phyloP scores from a whole-genome alignment of 2,329 filamentous ascomycete genomes.

The Aspergillus sp. region DNA sequence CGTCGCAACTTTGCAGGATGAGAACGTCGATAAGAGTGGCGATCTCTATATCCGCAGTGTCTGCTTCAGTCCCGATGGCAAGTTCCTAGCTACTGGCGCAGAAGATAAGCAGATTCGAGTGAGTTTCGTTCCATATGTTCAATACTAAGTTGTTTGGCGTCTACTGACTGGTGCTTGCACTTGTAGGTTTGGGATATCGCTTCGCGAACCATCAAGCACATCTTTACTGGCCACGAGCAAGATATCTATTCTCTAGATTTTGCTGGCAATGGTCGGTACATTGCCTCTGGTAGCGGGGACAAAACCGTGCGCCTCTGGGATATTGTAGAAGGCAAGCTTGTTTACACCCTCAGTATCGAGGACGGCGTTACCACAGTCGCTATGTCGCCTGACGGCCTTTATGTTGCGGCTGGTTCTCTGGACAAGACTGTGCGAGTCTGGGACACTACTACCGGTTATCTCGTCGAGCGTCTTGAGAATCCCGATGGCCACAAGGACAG shows the following conservation, averaged over 20 bases:
- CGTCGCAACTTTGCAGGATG: conserved; percentile 86
- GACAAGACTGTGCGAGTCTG: conserved; percentile 98
- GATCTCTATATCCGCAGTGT: conserved; percentile 97
- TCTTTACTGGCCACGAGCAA: conserved; percentile 95
- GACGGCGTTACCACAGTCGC: conserved; percentile 97
- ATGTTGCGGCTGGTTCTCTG: conserved; percentile 88
- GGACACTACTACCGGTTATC: conserved; percentile 82
- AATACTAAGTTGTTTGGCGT: not conserved
- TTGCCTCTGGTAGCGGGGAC: conserved; percentile 93
- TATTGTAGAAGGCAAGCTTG: conserved; percentile 78
- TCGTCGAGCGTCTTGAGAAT: conserved; percentile 89
- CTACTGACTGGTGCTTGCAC: not conserved
- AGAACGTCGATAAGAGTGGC: conserved; percentile 79
- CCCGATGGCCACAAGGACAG: conserved; percentile 94
- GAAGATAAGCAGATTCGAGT: conserved; percentile 97
- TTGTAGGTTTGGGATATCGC: conserved; percentile 90
- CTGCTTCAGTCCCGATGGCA: conserved; percentile 96
- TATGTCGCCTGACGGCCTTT: conserved; percentile 92
- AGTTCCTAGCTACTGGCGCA: conserved; percentile 89
- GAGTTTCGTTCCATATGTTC: conserved; percentile 37
- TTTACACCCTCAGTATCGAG: conserved; percentile 86
- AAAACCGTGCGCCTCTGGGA: conserved; percentile 96
- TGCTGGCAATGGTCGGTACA: conserved; percentile 86
- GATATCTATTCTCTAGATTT: conserved; percentile 98
- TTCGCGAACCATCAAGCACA: conserved; percentile 78